These are phyloP conservation scores for Xylaria sp. DNA, from an alignment of 2,329 filamentous ascomycete species.

Conservation along the genomic window DNA sequence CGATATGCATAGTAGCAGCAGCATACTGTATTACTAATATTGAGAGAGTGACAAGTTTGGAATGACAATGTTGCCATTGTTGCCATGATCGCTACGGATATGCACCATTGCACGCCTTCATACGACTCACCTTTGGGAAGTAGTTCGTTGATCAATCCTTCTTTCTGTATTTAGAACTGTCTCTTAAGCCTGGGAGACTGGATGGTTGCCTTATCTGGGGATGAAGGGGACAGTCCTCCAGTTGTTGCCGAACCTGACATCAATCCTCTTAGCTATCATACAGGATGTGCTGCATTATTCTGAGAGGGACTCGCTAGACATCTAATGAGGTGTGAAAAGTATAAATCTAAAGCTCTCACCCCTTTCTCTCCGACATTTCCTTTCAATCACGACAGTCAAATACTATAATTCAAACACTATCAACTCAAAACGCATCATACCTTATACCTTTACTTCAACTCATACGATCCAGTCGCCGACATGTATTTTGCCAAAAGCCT, in stretches of 20 bases:
- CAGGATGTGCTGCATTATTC: background rate
- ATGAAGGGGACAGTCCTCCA: background rate
- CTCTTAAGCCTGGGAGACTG: background rate
- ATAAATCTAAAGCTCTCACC: background rate
- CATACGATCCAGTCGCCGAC: background rate
- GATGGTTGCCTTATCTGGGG: background rate
- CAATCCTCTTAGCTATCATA: background rate
- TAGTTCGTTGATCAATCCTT: background rate
- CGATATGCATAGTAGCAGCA: background rate
- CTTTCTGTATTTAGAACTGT: background rate
- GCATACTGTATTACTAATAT: background rate
- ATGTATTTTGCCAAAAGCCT: conserved; percentile 1
- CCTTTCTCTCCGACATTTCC: background rate
- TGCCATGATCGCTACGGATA: background rate
- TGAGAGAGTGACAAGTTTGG: background rate
- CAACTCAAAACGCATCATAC: background rate
- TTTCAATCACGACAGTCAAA: background rate
- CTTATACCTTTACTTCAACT: background rate
- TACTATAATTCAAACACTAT: background rate
- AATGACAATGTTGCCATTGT: background rate
- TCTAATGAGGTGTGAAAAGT: background rate
- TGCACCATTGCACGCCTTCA: background rate
- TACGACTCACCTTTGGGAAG: background rate
- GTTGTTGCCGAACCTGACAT: background rate
- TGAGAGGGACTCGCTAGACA: background rate